Conservation (phyloP, 2,329 filamentous ascomycete species). For the Botryotinia convoluta region DNA sequence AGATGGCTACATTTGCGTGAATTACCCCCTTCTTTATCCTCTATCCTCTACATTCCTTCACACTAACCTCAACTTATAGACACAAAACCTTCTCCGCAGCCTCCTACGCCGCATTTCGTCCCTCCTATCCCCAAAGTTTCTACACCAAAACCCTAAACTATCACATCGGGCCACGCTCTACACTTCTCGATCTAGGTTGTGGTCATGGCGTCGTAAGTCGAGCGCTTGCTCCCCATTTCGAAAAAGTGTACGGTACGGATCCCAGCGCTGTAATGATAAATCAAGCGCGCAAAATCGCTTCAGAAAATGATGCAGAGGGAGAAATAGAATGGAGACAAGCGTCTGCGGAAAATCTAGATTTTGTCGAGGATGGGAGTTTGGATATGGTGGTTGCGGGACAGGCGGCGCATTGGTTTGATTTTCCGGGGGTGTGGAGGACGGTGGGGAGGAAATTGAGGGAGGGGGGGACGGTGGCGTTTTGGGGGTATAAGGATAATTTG, state of each 20-base stretch:
- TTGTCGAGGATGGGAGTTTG: constrained; percentile 48
- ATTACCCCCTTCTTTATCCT: constrained; percentile 25
- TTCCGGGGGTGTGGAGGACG: constrained; percentile 52
- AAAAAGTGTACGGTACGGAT: constrained; percentile 52
- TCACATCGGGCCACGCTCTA: constrained; percentile 44
- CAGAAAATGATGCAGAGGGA: constrained; percentile 23
- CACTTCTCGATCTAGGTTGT: constrained; percentile 59
- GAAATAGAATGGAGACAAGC: constrained; percentile 52
- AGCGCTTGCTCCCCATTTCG: constrained; percentile 53
- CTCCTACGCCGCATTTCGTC: constrained; percentile 59
- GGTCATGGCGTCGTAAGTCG: constrained; percentile 59
- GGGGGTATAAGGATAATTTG: constrained; percentile 64
- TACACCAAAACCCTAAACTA: constrained; percentile 54
- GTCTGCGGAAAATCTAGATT: constrained; percentile 53
- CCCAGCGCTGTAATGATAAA: constrained; percentile 56
- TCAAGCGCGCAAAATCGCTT: constrained; percentile 42
- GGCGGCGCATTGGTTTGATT: constrained; percentile 67
- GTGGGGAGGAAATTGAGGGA: constrained; percentile 51
- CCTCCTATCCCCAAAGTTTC: constrained; percentile 55
- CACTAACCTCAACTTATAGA: constrained; percentile 41
- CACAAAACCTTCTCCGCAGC: constrained; percentile 53
- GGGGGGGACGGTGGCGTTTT: constrained; percentile 61
- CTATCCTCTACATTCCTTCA: constrained; percentile 13
- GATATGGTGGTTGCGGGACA: constrained; percentile 54
- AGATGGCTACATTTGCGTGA: constrained; percentile 51